Conservation (phyloP, 2,329 filamentous ascomycete species). For the Ophiocordyceps camponoti-rufipedis region DNA sequence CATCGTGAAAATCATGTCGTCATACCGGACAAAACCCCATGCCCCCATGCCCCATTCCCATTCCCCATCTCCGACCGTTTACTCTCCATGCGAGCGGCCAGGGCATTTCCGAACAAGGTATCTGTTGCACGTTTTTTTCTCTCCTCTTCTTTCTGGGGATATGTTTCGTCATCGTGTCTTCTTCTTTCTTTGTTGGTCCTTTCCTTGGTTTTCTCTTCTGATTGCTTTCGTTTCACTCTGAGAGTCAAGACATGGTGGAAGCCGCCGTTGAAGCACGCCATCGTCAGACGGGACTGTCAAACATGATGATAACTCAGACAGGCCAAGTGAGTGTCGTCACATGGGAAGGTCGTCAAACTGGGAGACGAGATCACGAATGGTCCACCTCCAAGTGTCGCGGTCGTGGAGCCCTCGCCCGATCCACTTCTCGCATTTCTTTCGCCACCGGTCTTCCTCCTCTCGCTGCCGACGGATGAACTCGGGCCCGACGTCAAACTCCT, state of each 20-base stretch:
- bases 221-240: background rate
- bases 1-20: background rate
- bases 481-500: slow-evolving; percentile 90
- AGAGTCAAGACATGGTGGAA: too few species aligned
- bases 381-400: slow-evolving; percentile 58
- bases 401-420: slow-evolving; percentile 39
- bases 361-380: slow-evolving; percentile 41
- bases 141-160: background rate
- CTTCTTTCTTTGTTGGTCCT: background rate
- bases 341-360: slow-evolving; percentile 21
- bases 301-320: too few species aligned
- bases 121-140: background rate
- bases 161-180: background rate
- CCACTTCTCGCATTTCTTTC: slow-evolving; percentile 76
- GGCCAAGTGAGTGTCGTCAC: too few species aligned
- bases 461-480: slow-evolving; percentile 80
- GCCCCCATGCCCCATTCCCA: too few species aligned
- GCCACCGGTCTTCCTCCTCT: slow-evolving; percentile 85
- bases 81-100: background rate
- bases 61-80: background rate
- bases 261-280: background rate
- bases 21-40: too few species aligned
- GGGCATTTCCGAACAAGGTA: too few species aligned
- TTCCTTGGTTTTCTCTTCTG: background rate
- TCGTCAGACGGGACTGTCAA: background rate